Percentiles rank a stretch among this genome's conserved stretches.
phyloP scores from a whole-genome alignment of 2,329 filamentous ascomycete species.

The Exophiala lecanii-corni region DNA sequence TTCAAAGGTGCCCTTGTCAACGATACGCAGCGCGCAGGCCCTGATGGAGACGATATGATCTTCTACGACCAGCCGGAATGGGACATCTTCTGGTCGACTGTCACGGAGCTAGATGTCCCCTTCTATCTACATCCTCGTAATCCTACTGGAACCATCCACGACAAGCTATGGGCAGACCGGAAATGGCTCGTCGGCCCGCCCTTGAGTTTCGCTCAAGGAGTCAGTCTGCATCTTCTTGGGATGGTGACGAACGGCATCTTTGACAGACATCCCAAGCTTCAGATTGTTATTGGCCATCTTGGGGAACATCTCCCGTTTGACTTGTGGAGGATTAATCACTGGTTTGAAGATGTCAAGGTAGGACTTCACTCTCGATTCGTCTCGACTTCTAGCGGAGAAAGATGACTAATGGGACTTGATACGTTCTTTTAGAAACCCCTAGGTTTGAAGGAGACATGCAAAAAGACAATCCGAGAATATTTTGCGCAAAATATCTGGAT shows the following conservation, averaged over 20 bases:
- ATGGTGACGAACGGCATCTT: conserved; percentile 24
- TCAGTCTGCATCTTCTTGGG: conserved; percentile 22
- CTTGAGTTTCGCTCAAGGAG: conserved; percentile 18
- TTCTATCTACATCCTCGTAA: conserved; percentile 29
- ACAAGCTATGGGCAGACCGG: conserved; percentile 27
- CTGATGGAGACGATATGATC: conserved; percentile 56
- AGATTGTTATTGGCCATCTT: conserved; percentile 23
- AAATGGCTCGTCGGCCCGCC: conserved; percentile 43
- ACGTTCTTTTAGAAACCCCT: conserved; percentile 26
- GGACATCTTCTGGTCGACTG: conserved; percentile 40
- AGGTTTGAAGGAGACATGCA: conserved; percentile 33
- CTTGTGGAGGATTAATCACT: conserved; percentile 45
- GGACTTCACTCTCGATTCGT: background rate
- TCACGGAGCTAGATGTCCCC: conserved; percentile 26
- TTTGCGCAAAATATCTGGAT: conserved; percentile 39
- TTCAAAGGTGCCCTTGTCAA: conserved; percentile 61
- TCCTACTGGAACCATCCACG: conserved; percentile 42
- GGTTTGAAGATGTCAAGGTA: conserved; percentile 36
- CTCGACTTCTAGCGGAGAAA: too few relatives aligned
- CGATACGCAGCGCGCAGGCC: conserved; percentile 56
- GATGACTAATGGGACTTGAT: too few relatives aligned
- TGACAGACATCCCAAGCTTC: conserved; percentile 22
- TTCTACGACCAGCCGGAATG: conserved; percentile 61
- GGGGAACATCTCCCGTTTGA: conserved; percentile 39
- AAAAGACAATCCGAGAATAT: conserved; percentile 33